These are phyloP conservation scores for Daldinia sp. DNA, from an alignment of 2,329 filamentous ascomycete genomes.

Conservation along the genomic window DNA sequence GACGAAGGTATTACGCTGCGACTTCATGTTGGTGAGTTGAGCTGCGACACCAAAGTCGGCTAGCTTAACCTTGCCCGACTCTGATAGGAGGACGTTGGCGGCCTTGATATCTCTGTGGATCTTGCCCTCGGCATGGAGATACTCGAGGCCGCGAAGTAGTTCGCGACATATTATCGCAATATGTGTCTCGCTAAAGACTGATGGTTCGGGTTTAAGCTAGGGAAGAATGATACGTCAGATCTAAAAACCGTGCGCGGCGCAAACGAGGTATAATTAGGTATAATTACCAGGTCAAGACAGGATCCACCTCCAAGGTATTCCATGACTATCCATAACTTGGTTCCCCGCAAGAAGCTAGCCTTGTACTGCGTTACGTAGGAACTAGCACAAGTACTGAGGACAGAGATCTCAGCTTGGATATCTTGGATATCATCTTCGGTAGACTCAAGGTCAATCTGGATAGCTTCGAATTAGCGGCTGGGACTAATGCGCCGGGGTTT, in stretches of 20 bases:
- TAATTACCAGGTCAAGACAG: conserved; percentile 85
- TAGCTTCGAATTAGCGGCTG: conserved; percentile 10
- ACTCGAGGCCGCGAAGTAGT: conserved; percentile 88
- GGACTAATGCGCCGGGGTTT: not conserved
- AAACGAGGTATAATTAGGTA: conserved; percentile 7
- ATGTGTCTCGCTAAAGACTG: conserved; percentile 84
- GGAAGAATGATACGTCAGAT: conserved; percentile 50
- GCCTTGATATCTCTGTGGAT: conserved; percentile 98
- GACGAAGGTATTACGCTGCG: conserved; percentile 96
- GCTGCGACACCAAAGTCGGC: conserved; percentile 98
- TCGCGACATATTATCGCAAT: conserved; percentile 96
- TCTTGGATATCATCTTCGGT: conserved; percentile 99
- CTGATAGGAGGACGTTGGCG: conserved; percentile 93
- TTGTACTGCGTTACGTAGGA: conserved; percentile 97
- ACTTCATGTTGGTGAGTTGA: conserved; percentile 97
- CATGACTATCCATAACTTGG: conserved; percentile 99
- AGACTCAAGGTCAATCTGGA: conserved; percentile 95
- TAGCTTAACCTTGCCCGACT: conserved; percentile 90
- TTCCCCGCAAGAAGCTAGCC: conserved; percentile 92
- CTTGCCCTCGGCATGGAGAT: conserved; percentile 92
- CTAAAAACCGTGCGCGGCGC: conserved; percentile 7
- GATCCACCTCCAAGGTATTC: conserved; percentile 96
- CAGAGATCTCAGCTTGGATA: conserved; percentile 96
- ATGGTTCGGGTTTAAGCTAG: conserved; percentile 83
- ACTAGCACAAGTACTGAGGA: conserved; percentile 94